Conservation (phyloP, 2,329 filamentous ascomycete species). For the Myriosclerotinia duriaeana region DNA sequence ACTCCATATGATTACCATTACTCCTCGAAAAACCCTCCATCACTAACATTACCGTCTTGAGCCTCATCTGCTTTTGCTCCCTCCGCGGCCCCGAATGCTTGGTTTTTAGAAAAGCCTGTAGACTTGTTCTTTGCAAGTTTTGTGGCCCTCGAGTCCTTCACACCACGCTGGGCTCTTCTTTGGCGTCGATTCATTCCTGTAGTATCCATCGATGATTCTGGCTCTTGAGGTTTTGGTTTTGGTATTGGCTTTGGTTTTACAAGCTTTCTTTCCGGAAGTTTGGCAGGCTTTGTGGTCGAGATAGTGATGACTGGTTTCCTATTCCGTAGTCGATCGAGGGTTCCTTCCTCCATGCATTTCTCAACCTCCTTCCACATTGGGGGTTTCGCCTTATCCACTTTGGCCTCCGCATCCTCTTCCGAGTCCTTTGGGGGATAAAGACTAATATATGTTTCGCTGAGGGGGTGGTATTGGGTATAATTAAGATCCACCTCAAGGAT, state of each 20-base stretch:
- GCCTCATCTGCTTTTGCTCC: conserved; percentile 28
- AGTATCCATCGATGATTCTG: conserved; percentile 31
- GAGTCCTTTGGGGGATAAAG: conserved; percentile 53
- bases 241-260: conserved; percentile 28
- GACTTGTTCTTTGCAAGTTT: conserved; percentile 36
- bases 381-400: conserved; percentile 42
- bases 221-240: conserved; percentile 15
- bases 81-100: conserved; percentile 36
- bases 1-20: conserved; percentile 25
- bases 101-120: conserved; percentile 35
- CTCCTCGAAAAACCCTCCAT: conserved; percentile 59
- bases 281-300: conserved; percentile 28
- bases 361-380: conserved; percentile 70
- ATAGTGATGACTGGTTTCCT: conserved; percentile 26
- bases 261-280: conserved; percentile 27
- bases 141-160: conserved; percentile 23
- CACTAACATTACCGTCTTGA: conserved; percentile 49
- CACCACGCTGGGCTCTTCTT: conserved; percentile 34
- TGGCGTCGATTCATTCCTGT: conserved; percentile 39
- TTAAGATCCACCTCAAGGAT: conserved; percentile 71
- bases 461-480: conserved; percentile 72
- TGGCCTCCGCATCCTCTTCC: conserved; percentile 36
- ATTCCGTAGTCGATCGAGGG: conserved; percentile 38
- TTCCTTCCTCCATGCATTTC: conserved; percentile 59
- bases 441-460: conserved; percentile 68